phyloP scores from a whole-genome alignment of 805 yeast species.

The Metschnikowia baotianmanensis region DNA sequence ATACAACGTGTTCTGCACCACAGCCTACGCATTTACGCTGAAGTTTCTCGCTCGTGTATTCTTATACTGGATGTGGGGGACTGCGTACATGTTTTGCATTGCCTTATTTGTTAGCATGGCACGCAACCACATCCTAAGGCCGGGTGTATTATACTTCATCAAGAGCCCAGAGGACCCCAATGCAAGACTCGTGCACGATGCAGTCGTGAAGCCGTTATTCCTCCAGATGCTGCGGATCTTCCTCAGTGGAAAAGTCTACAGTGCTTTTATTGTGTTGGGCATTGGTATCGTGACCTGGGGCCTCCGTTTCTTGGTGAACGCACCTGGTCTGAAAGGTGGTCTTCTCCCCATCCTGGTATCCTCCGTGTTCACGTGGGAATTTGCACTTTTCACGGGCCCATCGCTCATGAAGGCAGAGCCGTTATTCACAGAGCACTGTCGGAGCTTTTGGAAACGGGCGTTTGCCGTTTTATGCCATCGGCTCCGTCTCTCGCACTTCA shows the following conservation, averaged over 20 bases:
- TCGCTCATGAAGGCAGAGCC: slow-evolving; percentile 8
- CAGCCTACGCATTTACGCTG: slow-evolving; percentile 19
- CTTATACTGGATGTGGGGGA: slow-evolving; percentile 68
- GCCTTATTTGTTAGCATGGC: slow-evolving; percentile 86
- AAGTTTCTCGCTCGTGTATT: slow-evolving; percentile 20
- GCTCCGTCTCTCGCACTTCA: slow-evolving; percentile 78
- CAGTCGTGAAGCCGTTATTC: slow-evolving; percentile 70
- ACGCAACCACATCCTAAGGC: slow-evolving; percentile 67
- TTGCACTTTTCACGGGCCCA: slow-evolving; percentile 1
- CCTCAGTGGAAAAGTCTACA: slow-evolving; percentile 72
- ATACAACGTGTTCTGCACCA: slow-evolving; percentile 24
- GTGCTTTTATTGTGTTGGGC: slow-evolving; percentile 68
- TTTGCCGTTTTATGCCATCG: slow-evolving; percentile 54
- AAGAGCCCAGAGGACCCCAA: slow-evolving; percentile 95
- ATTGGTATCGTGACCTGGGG: slow-evolving; percentile 66
- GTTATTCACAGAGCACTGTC: slow-evolving; percentile 31
- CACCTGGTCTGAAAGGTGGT: slow-evolving; percentile 13
- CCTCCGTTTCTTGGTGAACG: slow-evolving; percentile 27
- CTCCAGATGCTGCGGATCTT: slow-evolving; percentile 72
- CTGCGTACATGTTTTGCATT: slow-evolving; percentile 81
- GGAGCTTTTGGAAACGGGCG: slow-evolving; percentile 59
- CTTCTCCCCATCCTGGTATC: slow-evolving; percentile 27
- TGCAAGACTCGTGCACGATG: slow-evolving; percentile 81
- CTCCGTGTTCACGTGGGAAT: slow-evolving; percentile 8
- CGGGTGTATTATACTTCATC: slow-evolving; percentile 88